Conservation (phyloP, 2,329 filamentous ascomycete species). For the Huntiella omanensis region DNA sequence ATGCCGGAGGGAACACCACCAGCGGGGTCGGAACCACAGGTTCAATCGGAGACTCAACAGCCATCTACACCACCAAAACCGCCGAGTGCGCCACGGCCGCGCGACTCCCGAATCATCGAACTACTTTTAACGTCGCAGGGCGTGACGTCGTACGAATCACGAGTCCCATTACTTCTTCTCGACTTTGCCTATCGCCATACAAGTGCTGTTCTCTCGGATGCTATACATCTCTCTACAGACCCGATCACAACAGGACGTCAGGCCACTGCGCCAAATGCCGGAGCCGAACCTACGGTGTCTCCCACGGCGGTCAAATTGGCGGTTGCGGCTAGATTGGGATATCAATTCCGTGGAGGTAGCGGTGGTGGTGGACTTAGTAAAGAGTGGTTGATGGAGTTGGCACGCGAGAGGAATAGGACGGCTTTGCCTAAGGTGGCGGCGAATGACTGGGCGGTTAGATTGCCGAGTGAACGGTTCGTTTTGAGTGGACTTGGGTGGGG, state of each 20-base stretch:
- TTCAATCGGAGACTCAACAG: constrained; percentile 8
- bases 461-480: constrained; percentile 51
- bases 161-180: constrained; percentile 64
- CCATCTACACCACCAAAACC: constrained; percentile 16
- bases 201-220: constrained; percentile 50
- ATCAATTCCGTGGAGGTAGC: constrained; percentile 44
- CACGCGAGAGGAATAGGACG: constrained; percentile 48
- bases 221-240: constrained; percentile 48
- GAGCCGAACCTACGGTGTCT: constrained; percentile 36
- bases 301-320: constrained; percentile 54
- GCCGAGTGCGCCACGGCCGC: constrained; percentile 38
- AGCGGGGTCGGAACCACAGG: background rate
- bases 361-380: constrained; percentile 41
- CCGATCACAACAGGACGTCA: constrained; percentile 39
- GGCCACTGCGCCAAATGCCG: constrained; percentile 28
- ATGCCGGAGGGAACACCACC: too few relatives aligned
- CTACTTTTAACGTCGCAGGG: constrained; percentile 62
- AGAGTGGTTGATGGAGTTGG: constrained; percentile 61
- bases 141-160: constrained; percentile 62
- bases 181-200: constrained; percentile 79
- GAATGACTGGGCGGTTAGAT: constrained; percentile 47
- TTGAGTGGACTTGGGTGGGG: constrained; percentile 48
- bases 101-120: constrained; percentile 63
- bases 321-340: constrained; percentile 47
- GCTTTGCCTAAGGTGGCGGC: constrained; percentile 42